Percentiles rank a stretch among this genome's conserved stretches.
phyloP scores from a whole-genome alignment of 2,329 filamentous ascomycete genomes.

The Pseudogymnoascus sp. region DNA sequence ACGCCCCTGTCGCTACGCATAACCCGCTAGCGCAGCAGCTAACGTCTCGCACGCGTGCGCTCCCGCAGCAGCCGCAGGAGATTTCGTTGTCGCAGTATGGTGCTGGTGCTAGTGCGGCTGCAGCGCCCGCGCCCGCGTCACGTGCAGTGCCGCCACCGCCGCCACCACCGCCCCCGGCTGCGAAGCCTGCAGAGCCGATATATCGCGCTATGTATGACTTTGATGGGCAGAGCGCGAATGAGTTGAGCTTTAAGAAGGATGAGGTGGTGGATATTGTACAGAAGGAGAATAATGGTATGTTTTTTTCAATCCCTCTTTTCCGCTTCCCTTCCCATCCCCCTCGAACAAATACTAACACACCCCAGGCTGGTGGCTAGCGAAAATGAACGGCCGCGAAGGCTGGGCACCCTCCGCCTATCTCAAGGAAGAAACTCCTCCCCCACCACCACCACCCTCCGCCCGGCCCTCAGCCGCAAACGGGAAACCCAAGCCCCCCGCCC shows the following conservation, averaged over 20 bases:
- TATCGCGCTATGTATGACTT: slow-evolving; percentile 94
- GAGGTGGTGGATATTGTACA: slow-evolving; percentile 85
- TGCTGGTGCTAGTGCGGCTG: slow-evolving; percentile 28
- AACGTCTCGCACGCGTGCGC: neutral
- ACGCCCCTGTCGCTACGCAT: slow-evolving; percentile 19
- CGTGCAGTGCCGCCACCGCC: slow-evolving; percentile 54
- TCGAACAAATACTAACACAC: slow-evolving; percentile 28
- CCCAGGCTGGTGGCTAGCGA: slow-evolving; percentile 92
- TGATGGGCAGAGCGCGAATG: slow-evolving; percentile 72
- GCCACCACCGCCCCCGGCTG: slow-evolving; percentile 58
- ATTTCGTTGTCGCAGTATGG: slow-evolving; percentile 32
- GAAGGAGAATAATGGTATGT: slow-evolving; percentile 88
- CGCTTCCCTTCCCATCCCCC: neutral
- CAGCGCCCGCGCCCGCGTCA: slow-evolving; percentile 26
- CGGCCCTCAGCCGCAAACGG: slow-evolving; percentile 35
- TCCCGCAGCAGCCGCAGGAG: neutral
- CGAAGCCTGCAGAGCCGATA: slow-evolving; percentile 60
- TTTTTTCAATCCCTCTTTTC: no score
- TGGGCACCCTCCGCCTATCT: slow-evolving; percentile 95
- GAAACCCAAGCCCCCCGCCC: slow-evolving; percentile 29
- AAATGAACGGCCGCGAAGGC: slow-evolving; percentile 65
- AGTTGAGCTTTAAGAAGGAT: slow-evolving; percentile 71
- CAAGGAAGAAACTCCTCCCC: slow-evolving; percentile 66
- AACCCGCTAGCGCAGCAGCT: slow-evolving; percentile 27
- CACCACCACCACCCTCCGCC: slow-evolving; percentile 55